Evolutionary conservation across 495 filamentous ascomycete species (phyloP).

Genomic region (Apodospora peruviana): DNA sequence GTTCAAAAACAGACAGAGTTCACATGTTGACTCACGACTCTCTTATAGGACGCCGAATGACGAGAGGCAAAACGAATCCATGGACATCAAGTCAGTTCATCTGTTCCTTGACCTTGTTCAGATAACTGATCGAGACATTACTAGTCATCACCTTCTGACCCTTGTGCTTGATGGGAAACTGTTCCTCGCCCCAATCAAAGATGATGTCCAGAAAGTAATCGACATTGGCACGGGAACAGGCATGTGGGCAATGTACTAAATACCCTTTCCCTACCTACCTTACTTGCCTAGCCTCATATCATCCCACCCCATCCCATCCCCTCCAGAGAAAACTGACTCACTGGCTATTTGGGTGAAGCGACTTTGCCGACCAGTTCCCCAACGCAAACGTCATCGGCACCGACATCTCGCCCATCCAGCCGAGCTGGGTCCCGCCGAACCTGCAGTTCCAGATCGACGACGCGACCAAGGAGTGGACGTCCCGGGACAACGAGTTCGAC

Average conservation of each 20-base stretch:
- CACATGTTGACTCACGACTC: neutral
- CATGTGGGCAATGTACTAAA: constrained; percentile 37
- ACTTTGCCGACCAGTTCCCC: constrained; percentile 45
- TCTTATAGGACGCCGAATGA: constrained; percentile 34
- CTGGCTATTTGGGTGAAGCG: too few relatives aligned
- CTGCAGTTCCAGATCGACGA: constrained; percentile 49
- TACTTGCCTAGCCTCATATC: neutral
- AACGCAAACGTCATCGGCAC: constrained; percentile 54
- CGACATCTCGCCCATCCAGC: constrained; percentile 58
- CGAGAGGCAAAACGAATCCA: constrained; percentile 30
- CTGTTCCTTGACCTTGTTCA: too few relatives aligned
- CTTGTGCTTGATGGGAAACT: constrained; percentile 49
- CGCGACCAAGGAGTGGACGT: constrained; percentile 43
- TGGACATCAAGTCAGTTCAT: constrained; percentile 31
- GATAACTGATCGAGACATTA: neutral
- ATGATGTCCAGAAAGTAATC: constrained; percentile 44
- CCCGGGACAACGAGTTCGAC: constrained; percentile 46
- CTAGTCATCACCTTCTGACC: constrained; percentile 31
- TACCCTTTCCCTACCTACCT: neutral
- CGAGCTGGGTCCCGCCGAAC: constrained; percentile 44
- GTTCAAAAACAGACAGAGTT: neutral
- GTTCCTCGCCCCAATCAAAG: constrained; percentile 49
- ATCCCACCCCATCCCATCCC: too few relatives aligned
- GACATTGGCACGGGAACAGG: constrained; percentile 60
- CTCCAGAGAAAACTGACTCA: constrained; percentile 7